phyloP scores from a whole-genome alignment of 257 asterid genomes.

The Gentiana dahurica region DNA sequence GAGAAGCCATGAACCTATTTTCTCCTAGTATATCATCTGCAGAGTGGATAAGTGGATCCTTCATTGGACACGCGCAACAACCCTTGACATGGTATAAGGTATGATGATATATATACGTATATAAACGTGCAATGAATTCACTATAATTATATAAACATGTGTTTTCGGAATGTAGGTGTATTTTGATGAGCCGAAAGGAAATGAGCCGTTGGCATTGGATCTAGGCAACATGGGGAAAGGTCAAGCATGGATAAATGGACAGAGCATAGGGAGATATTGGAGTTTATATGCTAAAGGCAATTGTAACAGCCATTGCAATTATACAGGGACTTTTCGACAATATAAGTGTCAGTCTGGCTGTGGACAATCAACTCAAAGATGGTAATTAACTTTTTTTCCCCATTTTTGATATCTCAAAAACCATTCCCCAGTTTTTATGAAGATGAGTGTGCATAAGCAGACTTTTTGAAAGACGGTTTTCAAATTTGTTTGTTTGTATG shows the following conservation, averaged over 20 bases:
- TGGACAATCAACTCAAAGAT: conserved; percentile 92
- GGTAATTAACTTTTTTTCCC: conserved; percentile 26
- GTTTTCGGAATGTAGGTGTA: conserved; percentile 39
- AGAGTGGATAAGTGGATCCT: conserved; percentile 53
- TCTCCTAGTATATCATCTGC: conserved; percentile 44
- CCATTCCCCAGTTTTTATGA: too few relatives aligned
- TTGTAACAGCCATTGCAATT: conserved; percentile 52
- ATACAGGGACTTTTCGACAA: conserved; percentile 55
- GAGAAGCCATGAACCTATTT: conserved; percentile 69
- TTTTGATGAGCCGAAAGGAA: conserved; percentile 64
- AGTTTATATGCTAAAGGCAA: conserved; percentile 58
- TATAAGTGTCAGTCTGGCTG: conserved; percentile 80
- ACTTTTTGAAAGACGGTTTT: too few relatives aligned
- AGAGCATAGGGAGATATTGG: conserved; percentile 89
- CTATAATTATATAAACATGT: too few relatives aligned
- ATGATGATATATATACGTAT: background rate
- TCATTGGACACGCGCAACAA: conserved; percentile 29
- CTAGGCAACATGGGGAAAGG: conserved; percentile 85
- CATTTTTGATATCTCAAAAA: too few relatives aligned
- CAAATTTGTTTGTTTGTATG: too few relatives aligned
- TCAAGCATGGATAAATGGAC: conserved; percentile 86
- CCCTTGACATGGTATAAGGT: conserved; percentile 97
- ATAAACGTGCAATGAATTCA: too few relatives aligned
- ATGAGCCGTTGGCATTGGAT: conserved; percentile 72
- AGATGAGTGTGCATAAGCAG: too few relatives aligned